Base-by-base conservation (phyloP, 768 basidiomycete species). In the Dioszegia hungarica region DNA sequence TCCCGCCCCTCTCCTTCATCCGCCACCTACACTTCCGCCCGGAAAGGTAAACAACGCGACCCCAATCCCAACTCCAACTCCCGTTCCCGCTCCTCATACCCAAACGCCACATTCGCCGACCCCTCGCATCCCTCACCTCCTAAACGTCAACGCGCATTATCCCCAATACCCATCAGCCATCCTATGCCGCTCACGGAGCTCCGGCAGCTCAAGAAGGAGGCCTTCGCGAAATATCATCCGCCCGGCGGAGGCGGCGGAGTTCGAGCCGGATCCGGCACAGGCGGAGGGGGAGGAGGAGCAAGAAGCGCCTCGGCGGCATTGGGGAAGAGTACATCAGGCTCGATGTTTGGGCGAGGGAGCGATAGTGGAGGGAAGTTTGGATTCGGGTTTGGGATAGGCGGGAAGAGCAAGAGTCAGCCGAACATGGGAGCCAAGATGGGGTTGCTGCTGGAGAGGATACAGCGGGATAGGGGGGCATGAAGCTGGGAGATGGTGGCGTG, bases 351-450 rank as follows among this genome's bases (percentile, higher is more conserved):
- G n/a, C n/a, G n/a, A n/a, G n/a, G n/a, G n/a, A n/a, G n/a, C n/a
- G n/a, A n/a, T n/a, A n/a, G n/a, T n/a, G 45, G 9, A 41, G 34
- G 38, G 28, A 20, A 28, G 55, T 51, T 70, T 70, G n/a, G n/a
- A n/a, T n/a, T n/a, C n/a, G 67, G 60, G 74, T 50, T 54, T 44
- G 47, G 1, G 38, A 53, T 57, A 57, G 10, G 28, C 55, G 19
- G 48, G 37, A 57, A 31, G 57, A 36, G 25, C 43, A 61, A 49
- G 56, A 57, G 82, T 3, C 83, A 85, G 65, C 84, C 84, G n/a
- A 80, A 83, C 70, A 92, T 94, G 90, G 87, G 86, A 67, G 76
- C 87, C 46, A 85, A 90, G 47, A 93, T 94, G 89, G 83, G 84
- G 60, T 85, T 83, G 27, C 81, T 94, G 81, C 81, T 94, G 56